Percentiles rank a stretch among this genome's conserved stretches.
Evolutionary conservation across 306 rosid species (phyloP).

Genomic region (Citrullus amarus): DNA sequence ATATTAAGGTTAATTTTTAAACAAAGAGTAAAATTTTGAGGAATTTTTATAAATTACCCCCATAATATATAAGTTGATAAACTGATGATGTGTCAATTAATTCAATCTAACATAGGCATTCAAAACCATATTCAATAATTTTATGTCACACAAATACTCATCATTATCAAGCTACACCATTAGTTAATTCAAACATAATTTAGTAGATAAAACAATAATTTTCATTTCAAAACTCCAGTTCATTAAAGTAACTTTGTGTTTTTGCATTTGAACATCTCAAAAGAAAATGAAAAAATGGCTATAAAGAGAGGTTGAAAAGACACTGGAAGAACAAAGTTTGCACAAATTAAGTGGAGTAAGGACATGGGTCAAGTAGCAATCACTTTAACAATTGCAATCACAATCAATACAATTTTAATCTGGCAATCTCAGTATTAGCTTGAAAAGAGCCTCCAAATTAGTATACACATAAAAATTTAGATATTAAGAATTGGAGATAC

Average conservation of each 20-base stretch:
- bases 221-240: too few relatives aligned
- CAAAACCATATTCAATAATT: too few relatives aligned
- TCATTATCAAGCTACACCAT: too few relatives aligned
- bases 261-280: not conserved
- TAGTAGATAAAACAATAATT: too few relatives aligned
- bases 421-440: conserved; percentile 23
- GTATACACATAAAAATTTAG: conserved; percentile 14
- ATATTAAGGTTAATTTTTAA: too few relatives aligned
- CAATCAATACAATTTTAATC: conserved; percentile 3
- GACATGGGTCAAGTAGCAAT: not conserved
- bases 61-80: too few relatives aligned
- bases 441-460: conserved; percentile 30
- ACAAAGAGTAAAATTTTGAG: too few relatives aligned
- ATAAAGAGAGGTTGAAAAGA: not conserved
- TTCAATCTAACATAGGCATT: too few relatives aligned
- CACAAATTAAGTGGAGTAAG: not conserved
- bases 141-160: too few relatives aligned
- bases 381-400: conserved; percentile 9
- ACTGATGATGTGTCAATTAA: too few relatives aligned
- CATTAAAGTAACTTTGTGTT: not conserved
- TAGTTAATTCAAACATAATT: too few relatives aligned
- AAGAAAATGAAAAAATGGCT: not conserved
- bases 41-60: too few relatives aligned
- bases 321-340: not conserved
- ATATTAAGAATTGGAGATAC: conserved; percentile 29